phyloP scores from a whole-genome alignment of 768 basidiomycete species.

The Boletus bicolor region DNA sequence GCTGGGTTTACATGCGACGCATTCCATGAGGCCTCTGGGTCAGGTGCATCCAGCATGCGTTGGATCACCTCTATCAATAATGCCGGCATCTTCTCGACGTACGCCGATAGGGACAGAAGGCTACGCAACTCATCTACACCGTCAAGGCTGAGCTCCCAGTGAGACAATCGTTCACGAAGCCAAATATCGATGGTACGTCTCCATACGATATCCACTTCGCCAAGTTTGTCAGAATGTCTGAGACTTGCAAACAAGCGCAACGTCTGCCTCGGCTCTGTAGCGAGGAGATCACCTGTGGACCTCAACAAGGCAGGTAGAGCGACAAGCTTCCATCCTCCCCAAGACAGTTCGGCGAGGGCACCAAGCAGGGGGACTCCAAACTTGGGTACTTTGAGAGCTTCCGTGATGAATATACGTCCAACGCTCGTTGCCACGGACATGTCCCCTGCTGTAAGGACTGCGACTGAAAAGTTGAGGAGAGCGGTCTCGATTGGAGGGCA shows the following conservation, averaged over 20 bases:
- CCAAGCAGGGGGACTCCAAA: constrained; percentile 59
- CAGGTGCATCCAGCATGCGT: constrained; percentile 31
- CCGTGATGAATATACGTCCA: constrained; percentile 48
- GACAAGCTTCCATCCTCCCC: constrained; percentile 77
- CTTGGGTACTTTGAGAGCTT: constrained; percentile 22
- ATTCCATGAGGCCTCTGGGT: constrained; percentile 32
- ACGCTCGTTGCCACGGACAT: constrained; percentile 34
- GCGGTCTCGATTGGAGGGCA: constrained; percentile 27
- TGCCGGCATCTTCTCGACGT: constrained; percentile 46
- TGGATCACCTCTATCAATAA: constrained; percentile 46
- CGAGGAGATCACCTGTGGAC: constrained; percentile 44
- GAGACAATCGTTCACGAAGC: constrained; percentile 40
- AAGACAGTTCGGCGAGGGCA: constrained; percentile 58
- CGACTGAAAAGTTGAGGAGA: constrained; percentile 32
- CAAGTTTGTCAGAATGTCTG: constrained; percentile 46
- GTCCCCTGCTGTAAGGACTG: constrained; percentile 42
- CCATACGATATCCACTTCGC: constrained; percentile 59
- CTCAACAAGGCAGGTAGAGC: constrained; percentile 59
- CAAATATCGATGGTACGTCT: constrained; percentile 50
- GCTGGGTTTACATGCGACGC: constrained; percentile 40
- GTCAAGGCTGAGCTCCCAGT: constrained; percentile 39
- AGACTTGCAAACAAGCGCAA: constrained; percentile 52
- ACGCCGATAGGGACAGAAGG: constrained; percentile 49
- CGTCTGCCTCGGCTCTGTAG: constrained; percentile 40
- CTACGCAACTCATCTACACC: constrained; percentile 52